Evolutionary conservation across 441 rosid genomes (phyloP).

Genomic region (Eruca vesicaria): DNA sequence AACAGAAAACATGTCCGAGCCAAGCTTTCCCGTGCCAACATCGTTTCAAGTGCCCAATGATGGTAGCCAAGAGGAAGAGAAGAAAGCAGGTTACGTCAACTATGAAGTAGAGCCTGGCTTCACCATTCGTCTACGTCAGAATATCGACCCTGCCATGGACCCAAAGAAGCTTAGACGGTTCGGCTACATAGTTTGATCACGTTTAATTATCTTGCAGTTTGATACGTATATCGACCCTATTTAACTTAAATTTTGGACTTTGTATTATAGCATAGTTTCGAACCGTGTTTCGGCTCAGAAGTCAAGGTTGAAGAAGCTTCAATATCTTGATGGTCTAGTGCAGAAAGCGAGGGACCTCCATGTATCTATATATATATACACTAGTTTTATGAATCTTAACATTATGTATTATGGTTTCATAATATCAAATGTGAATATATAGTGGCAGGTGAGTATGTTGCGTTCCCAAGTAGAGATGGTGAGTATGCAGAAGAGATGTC

Average conservation of each 20-base stretch:
- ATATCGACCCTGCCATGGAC: conserved; percentile 17
- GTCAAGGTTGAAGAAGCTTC: conserved; percentile 24
- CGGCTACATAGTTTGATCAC: not conserved
- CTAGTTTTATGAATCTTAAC: not conserved
- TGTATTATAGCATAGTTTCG: conserved; percentile 7
- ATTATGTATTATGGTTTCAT: not conserved
- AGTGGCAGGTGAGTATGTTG: not conserved
- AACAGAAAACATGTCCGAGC: not conserved
- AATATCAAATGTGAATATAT: not conserved
- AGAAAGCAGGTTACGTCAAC: not conserved
- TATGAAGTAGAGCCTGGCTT: conserved; percentile 27
- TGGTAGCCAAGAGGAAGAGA: conserved; percentile 10
- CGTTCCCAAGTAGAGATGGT: not conserved
- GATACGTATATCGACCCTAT: not conserved
- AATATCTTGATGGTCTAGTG: not conserved
- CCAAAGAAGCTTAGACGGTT: conserved; percentile 27
- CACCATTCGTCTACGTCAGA: conserved; percentile 10
- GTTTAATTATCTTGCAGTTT: not conserved
- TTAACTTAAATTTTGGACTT: not conserved
- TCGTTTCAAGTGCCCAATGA: not conserved
- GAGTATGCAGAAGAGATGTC: not conserved
- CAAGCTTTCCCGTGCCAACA: not conserved
- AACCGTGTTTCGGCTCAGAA: conserved; percentile 27
- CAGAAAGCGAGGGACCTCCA: conserved; percentile 9
- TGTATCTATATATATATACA: not conserved